Conservation (phyloP, 2,329 filamentous ascomycete species). For the Botryotinia globosa region DNA sequence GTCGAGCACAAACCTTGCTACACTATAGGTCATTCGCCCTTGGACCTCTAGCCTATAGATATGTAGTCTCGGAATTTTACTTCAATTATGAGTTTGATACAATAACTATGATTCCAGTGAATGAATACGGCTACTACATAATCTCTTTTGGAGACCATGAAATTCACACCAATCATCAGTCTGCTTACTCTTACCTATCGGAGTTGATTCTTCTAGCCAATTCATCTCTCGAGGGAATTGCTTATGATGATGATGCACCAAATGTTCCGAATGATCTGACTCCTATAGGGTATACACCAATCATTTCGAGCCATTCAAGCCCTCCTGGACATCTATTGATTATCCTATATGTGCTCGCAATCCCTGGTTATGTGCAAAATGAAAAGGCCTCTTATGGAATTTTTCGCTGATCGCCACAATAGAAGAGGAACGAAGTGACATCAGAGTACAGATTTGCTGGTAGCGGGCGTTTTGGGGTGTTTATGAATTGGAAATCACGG, state of each 20-base stretch:
- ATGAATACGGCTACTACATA: too few species aligned
- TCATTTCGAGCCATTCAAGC: not conserved
- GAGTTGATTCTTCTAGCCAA: not conserved
- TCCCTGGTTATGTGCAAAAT: too few species aligned
- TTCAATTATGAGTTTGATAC: not conserved
- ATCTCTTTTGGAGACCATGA: not conserved
- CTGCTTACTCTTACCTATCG: not conserved
- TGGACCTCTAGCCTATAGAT: not conserved
- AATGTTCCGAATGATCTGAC: not conserved
- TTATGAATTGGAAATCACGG: not conserved
- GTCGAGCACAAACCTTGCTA: not conserved
- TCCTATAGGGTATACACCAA: not conserved
- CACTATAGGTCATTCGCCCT: not conserved
- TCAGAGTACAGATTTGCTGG: too few species aligned
- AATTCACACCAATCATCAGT: not conserved
- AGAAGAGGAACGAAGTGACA: too few species aligned
- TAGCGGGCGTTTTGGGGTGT: too few species aligned
- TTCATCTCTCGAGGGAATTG: not conserved
- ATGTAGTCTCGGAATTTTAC: not conserved
- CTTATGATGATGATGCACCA: not conserved
- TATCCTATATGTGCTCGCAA: not conserved
- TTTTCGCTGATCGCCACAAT: too few species aligned
- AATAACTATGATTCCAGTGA: not conserved
- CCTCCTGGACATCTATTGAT: not conserved
- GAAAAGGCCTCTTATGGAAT: too few species aligned